Evolutionary conservation across 2,329 filamentous ascomycete species (phyloP), one percentile per base, ranked within the genome.

Genomic region (Leptographium radiaticola): DNA sequence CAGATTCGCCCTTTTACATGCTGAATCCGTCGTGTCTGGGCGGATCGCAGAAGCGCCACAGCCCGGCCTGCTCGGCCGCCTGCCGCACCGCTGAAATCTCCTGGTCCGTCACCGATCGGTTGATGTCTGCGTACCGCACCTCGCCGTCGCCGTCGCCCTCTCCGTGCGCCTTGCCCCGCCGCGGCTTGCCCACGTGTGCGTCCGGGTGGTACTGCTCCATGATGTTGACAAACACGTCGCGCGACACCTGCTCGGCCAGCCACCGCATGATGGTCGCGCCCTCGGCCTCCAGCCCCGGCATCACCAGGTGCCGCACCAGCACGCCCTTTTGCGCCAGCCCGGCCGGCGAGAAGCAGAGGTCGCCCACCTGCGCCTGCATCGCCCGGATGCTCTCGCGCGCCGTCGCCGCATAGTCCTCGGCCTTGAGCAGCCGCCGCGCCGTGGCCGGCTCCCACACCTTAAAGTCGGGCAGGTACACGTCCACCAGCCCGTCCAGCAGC

Each of bases 401-500:
- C 0, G 81, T 80, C 11, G 76, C 70, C 1, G 83, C 78, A 65
- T 91, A 93, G 64, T 88, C 79, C 49, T 88, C 84, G 4, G 85
- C 84, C 65, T 94, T 94, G 39, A 93, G 74, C 34, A 93, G 70
- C 12, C 87, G 74, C 61, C 77, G 83, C 20, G 84, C 84, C 1
- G 85, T 84, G 25, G 66, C 70, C 2, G 74, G 66, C 33, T 77
- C 77, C 87, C 86, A 93, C 11, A 90, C 80, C 66, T 94, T 93
- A 72, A 93, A 93, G 64, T 94, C 87, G 0, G 87, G 84, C n/a
- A 94, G 72, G 64, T 93, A 94, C 46, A 94, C 89, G 64, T 93
- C 87, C 0, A 93, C 80, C 33, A 94, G 70, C 0, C 87, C 87
- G 60, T 93, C 83, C 61, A 94, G 76, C 10, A 93, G 72, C 56